phyloP scores from a whole-genome alignment of 805 yeast genomes.

The Wickerhamiella dianesei region DNA sequence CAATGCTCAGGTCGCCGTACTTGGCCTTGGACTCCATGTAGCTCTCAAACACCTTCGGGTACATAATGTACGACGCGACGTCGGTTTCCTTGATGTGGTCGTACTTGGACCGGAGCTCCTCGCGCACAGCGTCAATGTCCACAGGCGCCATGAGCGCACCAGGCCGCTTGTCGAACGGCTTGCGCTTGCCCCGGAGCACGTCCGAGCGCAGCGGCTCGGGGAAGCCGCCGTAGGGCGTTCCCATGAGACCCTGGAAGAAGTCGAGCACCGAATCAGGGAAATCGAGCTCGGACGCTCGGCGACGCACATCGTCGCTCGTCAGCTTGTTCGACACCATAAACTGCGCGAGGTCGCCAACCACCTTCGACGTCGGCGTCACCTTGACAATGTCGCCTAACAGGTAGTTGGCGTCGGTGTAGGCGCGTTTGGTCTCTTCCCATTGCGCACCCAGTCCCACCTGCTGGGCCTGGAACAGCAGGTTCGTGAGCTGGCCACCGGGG shows the following conservation, averaged over 20 bases:
- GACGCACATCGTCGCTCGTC: slow-evolving; percentile 68
- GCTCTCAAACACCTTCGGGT: slow-evolving; percentile 91
- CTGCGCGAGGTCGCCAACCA: slow-evolving; percentile 99
- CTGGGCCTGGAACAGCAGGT: slow-evolving; percentile 96
- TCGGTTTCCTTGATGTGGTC: slow-evolving; percentile 69
- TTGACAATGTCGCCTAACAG: slow-evolving; percentile 93
- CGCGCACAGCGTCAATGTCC: slow-evolving; percentile 56
- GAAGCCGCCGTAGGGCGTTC: slow-evolving; percentile 99
- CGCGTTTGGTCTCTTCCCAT: slow-evolving; percentile 93
- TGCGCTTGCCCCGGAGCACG: slow-evolving; percentile 81
- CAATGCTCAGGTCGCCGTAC: slow-evolving; percentile 85
- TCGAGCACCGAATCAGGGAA: slow-evolving; percentile 98
- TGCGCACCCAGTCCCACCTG: slow-evolving; percentile 95
- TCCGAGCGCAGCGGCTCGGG: slow-evolving; percentile 96
- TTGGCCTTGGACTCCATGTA: slow-evolving; percentile 59
- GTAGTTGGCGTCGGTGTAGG: slow-evolving; percentile 81
- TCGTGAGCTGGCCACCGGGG: slow-evolving; percentile 99
- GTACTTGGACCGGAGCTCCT: slow-evolving; percentile 63
- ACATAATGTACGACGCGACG: slow-evolving; percentile 93
- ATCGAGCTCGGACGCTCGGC: slow-evolving; percentile 80
- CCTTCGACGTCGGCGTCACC: slow-evolving; percentile 99
- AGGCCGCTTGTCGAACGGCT: slow-evolving; percentile 78
- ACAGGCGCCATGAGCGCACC: slow-evolving; percentile 82
- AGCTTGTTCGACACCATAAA: slow-evolving; percentile 96
- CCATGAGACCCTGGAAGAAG: slow-evolving; percentile 98